Percentiles rank a stretch among this genome's conserved stretches.
Conservation (phyloP, 495 filamentous ascomycete genomes). For the Penicillium goetzii region DNA sequence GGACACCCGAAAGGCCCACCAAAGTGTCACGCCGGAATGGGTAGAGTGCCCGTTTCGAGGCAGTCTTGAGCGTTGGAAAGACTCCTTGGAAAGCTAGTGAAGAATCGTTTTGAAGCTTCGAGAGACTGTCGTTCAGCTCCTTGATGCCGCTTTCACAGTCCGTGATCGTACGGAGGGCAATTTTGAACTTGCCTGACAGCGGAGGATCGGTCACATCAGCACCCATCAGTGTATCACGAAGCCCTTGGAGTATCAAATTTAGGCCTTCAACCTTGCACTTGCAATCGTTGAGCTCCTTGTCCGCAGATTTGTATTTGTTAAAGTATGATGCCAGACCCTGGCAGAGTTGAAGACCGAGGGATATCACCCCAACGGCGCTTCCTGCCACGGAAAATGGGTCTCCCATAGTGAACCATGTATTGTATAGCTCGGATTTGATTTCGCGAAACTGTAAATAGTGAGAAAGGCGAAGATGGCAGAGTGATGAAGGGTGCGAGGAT, state of each 20-base stretch:
- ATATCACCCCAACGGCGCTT: constrained; percentile 1
- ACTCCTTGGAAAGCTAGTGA: not conserved
- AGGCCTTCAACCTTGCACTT: not conserved
- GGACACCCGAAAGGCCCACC: not conserved
- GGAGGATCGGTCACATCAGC: not conserved
- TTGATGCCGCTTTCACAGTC: not conserved
- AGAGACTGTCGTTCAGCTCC: not conserved
- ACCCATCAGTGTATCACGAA: not conserved
- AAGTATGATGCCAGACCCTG: constrained; percentile 1
- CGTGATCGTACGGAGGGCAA: not conserved
- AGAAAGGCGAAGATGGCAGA: not conserved
- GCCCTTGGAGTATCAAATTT: not conserved
- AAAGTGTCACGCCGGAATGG: not conserved
- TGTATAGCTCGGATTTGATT: not conserved
- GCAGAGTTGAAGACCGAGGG: constrained; percentile 1
- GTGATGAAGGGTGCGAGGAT: not conserved
- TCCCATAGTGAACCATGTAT: not conserved
- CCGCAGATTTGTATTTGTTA: not conserved
- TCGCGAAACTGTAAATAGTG: not conserved
- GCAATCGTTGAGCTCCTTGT: not conserved
- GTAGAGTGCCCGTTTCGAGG: not conserved
- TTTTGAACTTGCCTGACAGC: not conserved
- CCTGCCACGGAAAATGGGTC: not conserved
- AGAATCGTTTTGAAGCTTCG: not conserved
- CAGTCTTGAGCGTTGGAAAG: not conserved